phyloP scores from a whole-genome alignment of 192 early-diverging fungal genomes.

The Podochytrium sp. region DNA sequence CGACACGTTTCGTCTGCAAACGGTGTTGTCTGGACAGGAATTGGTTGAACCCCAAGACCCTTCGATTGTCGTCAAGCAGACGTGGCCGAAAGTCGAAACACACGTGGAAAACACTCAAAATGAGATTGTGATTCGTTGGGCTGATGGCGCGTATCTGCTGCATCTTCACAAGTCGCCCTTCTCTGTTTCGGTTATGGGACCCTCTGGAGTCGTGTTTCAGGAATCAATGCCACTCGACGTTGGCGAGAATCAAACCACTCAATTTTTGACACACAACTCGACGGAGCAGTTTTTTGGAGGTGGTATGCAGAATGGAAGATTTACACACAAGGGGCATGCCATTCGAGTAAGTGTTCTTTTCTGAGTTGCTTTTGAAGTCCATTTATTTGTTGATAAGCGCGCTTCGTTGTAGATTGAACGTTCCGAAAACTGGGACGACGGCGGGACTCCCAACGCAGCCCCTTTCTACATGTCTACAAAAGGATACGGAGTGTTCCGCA shows the following conservation, averaged over 20 bases:
- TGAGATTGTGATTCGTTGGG: neutral
- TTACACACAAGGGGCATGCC: neutral
- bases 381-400: too few relatives aligned
- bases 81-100: neutral
- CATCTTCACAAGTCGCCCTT: neutral
- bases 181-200: neutral
- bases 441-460: neutral
- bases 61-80: neutral
- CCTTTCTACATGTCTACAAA: slow-evolving; percentile 9
- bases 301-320: slow-evolving; percentile 17
- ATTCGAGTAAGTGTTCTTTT: neutral
- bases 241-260: neutral
- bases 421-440: slow-evolving; percentile 9
- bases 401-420: slow-evolving; percentile 8
- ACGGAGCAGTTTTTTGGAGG: slow-evolving; percentile 20
- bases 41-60: neutral
- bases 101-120: neutral
- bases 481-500: slow-evolving; percentile 21
- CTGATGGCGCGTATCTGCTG: neutral
- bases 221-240: neutral
- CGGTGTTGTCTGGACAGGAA: neutral
- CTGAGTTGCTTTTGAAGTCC: too few relatives aligned
- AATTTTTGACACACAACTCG: neutral
- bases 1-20: neutral
- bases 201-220: neutral